Conservation (phyloP, 108 stramenopile species). For the Conticribra weissflogii region DNA sequence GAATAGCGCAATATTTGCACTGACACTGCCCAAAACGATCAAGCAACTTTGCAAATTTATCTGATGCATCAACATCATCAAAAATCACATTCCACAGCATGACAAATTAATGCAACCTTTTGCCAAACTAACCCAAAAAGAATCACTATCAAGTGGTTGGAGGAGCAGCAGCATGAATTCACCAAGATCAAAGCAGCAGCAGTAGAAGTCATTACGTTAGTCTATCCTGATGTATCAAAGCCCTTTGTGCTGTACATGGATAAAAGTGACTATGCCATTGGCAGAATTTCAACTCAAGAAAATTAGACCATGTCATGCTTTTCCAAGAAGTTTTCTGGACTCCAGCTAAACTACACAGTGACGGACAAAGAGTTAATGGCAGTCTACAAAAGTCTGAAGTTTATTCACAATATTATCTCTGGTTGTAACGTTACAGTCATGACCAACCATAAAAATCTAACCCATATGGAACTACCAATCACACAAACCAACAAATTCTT, state of each 20-base stretch:
- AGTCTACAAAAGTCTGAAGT: too few relatives aligned
- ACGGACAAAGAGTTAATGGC: conserved; percentile 1
- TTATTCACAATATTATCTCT: background rate
- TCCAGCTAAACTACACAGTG: background rate
- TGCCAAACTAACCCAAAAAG: background rate
- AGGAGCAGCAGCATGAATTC: background rate
- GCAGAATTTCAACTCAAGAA: background rate
- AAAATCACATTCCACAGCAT: too few relatives aligned
- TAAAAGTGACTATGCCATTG: background rate
- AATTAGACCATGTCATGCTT: background rate
- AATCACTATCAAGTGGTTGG: background rate
- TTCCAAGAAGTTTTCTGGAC: too few relatives aligned
- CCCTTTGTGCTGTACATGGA: too few relatives aligned
- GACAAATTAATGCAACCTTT: background rate
- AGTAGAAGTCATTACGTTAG: background rate
- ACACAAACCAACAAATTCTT: too few relatives aligned
- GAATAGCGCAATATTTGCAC: background rate
- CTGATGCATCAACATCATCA: too few relatives aligned
- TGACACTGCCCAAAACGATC: background rate
- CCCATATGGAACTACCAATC: too few relatives aligned
- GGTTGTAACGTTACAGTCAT: too few relatives aligned
- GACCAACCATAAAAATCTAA: too few relatives aligned
- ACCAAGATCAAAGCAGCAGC: background rate
- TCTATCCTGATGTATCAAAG: background rate
- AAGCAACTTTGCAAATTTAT: background rate